Evolutionary conservation across 345 rosid species (phyloP), one percentile per base, ranked within the genome.

Genomic region (Atalantia buxifolia): DNA sequence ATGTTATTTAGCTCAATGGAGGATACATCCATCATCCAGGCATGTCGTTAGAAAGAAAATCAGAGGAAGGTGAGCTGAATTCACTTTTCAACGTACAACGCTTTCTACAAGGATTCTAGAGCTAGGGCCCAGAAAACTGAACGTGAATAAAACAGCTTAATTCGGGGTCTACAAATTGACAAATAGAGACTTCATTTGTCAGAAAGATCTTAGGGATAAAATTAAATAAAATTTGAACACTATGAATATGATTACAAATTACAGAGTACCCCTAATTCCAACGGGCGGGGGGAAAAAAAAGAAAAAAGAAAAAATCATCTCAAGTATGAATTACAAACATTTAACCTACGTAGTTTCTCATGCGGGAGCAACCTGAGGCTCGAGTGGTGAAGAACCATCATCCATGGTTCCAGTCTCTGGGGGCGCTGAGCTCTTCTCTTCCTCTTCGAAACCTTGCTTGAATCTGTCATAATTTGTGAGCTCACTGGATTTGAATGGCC

Each of bases 391-490:
- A 16, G 92, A 82, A 12, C 86, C 90, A 74, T 91, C 93, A 12
- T 85, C 94, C 36, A 69, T 77, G n/a, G 81, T 77, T 67, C 72
- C 69, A 42, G 71, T 82, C 71, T 63, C 82, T 2, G 88, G 69
- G 22, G 82, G 18, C 81, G 76, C 77, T 5, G 70, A 25, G 65
- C 61, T 30, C 77, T 75, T 63, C 70, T 75, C 89, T 59, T 86
- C 88, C 33, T 85, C 87, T 82, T 88, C 77, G 69, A 94, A 94
- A 50, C 98, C 97, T 74, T 85, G 83, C 81, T 90, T 91, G 61
- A 90, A 96, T 83, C 89, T 80, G 80, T 96, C 97, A 38, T 94
- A 94, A 70, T 96, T 94, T 0, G 93, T 89, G 66, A 85, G 72
- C 84, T 96, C 99, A 0, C 75, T 77, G 0, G 92, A 42, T 67